Evolutionary conservation across 176 grass and related monocot species (phyloP), one percentile per base, ranked within the genome.

Genomic region (Luzula sylvatica): DNA sequence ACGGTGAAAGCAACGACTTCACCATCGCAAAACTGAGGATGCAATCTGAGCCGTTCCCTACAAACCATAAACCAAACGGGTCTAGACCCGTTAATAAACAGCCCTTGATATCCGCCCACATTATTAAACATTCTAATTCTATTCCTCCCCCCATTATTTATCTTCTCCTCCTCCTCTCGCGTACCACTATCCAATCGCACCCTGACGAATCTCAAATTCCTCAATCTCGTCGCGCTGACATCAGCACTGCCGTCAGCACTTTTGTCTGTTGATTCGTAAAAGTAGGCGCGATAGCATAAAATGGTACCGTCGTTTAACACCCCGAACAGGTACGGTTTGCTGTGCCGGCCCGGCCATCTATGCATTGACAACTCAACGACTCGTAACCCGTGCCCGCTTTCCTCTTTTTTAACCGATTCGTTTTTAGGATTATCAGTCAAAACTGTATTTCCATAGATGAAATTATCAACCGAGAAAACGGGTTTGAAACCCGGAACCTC

Each of bases 11-110:
- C 89, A 58, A 81, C 80, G 65, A 95, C 75, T 15, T 79, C 56
- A 71, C 89, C 89, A 70, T 95, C 89, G 3, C 39, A 73, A 71
- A 95, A 83, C 73, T 95, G 89, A 26, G 83, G 83, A 66, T 95
- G 89, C 65, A 88, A 68, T 30, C 89, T 65, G 58, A 95, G 68
- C 56, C 83, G 65, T 43, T 95, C 79, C 45, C 89, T 76, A 43
- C 89, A 95, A 65, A 80, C 66, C 81, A 95, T 88, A 78, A 88
- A 41, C 89, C 89, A 95, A 62, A 77, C 51, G 72, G 89, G 89
- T 72, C 77, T 85, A 6, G 71, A 75, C 18, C 89, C 89, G 73
- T 61, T 70, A 70, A 95, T 70, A 70, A 95, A 95, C 46, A 95
- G 59, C 20, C 89, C 89, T 42, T 88, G 83, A 55, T 88, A 88